Base-by-base conservation (phyloP, 169 alveolate species). In the Plasmodium gallinaceum region DNA sequence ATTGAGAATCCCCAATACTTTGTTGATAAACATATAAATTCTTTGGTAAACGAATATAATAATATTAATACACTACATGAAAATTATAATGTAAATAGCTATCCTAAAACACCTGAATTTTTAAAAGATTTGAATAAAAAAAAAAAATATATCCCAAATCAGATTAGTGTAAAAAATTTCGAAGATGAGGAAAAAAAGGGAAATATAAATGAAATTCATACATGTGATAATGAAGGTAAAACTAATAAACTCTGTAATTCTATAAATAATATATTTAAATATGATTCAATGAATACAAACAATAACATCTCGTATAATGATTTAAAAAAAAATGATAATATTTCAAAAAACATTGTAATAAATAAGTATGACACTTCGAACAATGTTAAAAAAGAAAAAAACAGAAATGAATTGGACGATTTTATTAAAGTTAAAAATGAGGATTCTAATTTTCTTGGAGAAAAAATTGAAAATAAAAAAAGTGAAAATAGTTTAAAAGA, bases 1-100 rank as follows among this genome's bases (percentile, higher is more conserved):
- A 83, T 83, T 16, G 91, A 83, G 42, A 66, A 54, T 12, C 91
- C 91, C 8, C 66, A 83, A 58, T 60, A 68, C 66, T 83, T 83
- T 83, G 91, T 83, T 18, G 73, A 83, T 39, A 68, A 45, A 10
- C 85, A 83, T 83, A 66, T 83, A 83, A 83, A 83, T 26, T 20
- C 51, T 7, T 61, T 83, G 64, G 62, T 61, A 18, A 58, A 68
- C 48, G 83, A 54, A 24, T 83, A 83, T 20, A 83, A 39, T 46
- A 83, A 83, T 26, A 83, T 83, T 52, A 83, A 83, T 54, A 32
- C 10, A 5, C 26, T 83, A 9, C 91, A 83, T 20, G 91, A 83
- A 46, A 42, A 46, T 42, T 6, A 8, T 45, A 66, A 68, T 54
- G 61, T 24, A 32, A 68, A 60, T 54, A 61, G n/a, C 2, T 83